Conservation (phyloP, 108 stramenopile genomes). For the Skeletonema grethae region DNA sequence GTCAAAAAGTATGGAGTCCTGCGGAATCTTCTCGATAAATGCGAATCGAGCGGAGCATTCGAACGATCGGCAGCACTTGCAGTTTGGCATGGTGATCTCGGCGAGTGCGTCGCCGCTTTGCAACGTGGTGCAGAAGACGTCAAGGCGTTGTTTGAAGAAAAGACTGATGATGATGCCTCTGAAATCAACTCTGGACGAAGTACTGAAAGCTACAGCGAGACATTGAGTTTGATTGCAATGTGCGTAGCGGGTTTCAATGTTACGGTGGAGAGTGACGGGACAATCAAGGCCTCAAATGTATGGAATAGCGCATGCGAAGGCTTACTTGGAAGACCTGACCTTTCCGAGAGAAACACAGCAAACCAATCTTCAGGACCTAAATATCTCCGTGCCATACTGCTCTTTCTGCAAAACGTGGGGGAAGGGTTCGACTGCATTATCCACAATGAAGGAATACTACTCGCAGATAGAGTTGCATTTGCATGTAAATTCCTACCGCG, state of each 20-base stretch:
- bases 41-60: conserved; percentile 62
- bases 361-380: conserved; percentile 36
- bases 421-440: conserved; percentile 57
- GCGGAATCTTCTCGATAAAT: conserved; percentile 60
- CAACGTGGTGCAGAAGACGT: conserved; percentile 64
- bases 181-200: neutral
- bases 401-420: conserved; percentile 64
- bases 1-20: conserved; percentile 51
- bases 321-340: conserved; percentile 51
- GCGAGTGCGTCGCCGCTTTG: conserved; percentile 66
- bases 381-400: conserved; percentile 69
- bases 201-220: conserved; percentile 59
- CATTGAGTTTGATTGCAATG: conserved; percentile 73
- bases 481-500: conserved; percentile 69
- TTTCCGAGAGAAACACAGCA: conserved; percentile 27
- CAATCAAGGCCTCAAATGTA: conserved; percentile 43
- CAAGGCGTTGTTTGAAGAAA: conserved; percentile 17
- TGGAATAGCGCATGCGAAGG: conserved; percentile 74
- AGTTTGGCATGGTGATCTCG: conserved; percentile 77
- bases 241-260: conserved; percentile 75
- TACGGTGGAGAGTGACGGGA: conserved; percentile 20
- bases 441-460: conserved; percentile 55
- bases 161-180: neutral
- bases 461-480: conserved; percentile 79
- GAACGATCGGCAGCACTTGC: conserved; percentile 82